Evolutionary conservation across 305 asterid genomes (phyloP).

Genomic region (Fraxinus albicans): DNA sequence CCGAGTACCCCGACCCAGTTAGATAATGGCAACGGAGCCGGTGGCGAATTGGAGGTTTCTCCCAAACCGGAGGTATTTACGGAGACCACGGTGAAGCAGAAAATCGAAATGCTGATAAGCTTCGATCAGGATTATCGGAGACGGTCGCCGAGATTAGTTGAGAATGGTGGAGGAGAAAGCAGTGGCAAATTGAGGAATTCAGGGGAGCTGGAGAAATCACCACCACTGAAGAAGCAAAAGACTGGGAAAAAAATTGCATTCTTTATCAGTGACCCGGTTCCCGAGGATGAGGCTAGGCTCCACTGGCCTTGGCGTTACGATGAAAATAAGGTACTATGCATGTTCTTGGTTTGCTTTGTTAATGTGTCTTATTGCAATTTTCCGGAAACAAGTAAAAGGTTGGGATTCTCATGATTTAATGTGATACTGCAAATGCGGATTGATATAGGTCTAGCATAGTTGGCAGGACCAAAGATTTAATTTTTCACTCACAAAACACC

Average conservation of each 20-base stretch:
- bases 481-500: neutral
- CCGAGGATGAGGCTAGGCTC: slow-evolving; percentile 44
- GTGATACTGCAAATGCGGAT: neutral
- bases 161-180: slow-evolving; percentile 29
- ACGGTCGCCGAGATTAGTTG: slow-evolving; percentile 36
- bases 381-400: neutral
- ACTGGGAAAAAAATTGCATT: slow-evolving; percentile 23
- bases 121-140: slow-evolving; percentile 21
- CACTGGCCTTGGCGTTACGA: slow-evolving; percentile 51
- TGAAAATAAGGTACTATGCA: slow-evolving; percentile 29
- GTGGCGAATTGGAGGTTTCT: slow-evolving; percentile 19
- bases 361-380: neutral
- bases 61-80: slow-evolving; percentile 20
- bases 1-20: neutral
- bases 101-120: slow-evolving; percentile 20
- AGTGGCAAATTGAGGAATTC: slow-evolving; percentile 11
- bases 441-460: neutral
- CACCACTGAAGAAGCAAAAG: slow-evolving; percentile 37
- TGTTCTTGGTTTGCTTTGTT: neutral
- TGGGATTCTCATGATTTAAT: neutral
- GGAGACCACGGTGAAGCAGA: slow-evolving; percentile 22
- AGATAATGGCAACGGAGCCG: slow-evolving; percentile 13
- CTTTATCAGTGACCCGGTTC: slow-evolving; percentile 43
- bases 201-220: slow-evolving; percentile 24
- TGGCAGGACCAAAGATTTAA: neutral